phyloP scores from a whole-genome alignment of 106 monocot genomes.

The Gastrodia elata region DNA sequence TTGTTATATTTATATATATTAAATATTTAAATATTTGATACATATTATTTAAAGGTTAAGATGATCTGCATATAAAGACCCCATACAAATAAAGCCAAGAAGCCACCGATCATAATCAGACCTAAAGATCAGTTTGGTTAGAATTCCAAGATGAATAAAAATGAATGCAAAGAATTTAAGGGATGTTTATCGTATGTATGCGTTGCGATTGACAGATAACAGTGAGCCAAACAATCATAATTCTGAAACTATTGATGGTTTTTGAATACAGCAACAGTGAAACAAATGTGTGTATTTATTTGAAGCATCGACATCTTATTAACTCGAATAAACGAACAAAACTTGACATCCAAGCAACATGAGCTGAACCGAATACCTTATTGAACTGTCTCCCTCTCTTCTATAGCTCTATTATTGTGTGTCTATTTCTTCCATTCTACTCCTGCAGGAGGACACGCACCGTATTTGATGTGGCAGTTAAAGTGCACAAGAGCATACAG shows the following conservation, averaged over 20 bases:
- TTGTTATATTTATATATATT: no score
- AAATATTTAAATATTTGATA: no score
- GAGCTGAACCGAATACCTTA: not conserved
- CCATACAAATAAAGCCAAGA: no score
- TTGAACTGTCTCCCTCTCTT: not conserved
- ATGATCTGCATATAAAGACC: no score
- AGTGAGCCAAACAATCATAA: not conserved
- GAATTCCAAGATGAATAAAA: no score
- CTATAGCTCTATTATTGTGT: no score
- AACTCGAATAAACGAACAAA: no score
- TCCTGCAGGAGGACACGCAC: slow-evolving; percentile 12
- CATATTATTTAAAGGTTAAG: no score
- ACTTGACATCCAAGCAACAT: no score
- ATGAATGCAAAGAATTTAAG: not conserved
- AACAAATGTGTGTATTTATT: not conserved
- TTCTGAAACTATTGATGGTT: not conserved
- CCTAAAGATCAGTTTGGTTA: no score
- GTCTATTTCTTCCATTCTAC: not conserved
- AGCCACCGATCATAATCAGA: no score
- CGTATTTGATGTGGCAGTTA: slow-evolving; percentile 62
- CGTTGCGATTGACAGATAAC: not conserved
- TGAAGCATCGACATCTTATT: not conserved
- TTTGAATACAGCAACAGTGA: not conserved
- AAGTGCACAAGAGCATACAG: slow-evolving; percentile 63
- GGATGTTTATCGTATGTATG: not conserved